Base-by-base conservation (phyloP, 1,284 basidiomycete genomes). In the Fomitiporia mediterranea region DNA sequence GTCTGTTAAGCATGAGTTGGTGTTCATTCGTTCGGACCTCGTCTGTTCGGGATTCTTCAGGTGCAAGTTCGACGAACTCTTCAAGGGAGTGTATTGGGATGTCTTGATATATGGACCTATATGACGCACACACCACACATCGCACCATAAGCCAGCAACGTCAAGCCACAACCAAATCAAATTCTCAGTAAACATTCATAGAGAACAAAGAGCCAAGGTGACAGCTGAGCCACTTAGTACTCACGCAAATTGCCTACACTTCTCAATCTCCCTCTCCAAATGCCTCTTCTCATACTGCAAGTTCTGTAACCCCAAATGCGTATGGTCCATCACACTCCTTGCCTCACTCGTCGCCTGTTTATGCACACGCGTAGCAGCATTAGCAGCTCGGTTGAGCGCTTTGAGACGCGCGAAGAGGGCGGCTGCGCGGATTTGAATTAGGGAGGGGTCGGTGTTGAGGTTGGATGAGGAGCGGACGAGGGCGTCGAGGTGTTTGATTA, bases 161-260 rank as follows among this genome's bases (percentile, higher is more conserved):
- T 43, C 19, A 43, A 25, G 9, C 42, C n/a, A 42, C 39, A 39
- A 13, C 15, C 37, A 13, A 39, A 39, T 3, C 15, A 39, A 39
- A 39, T n/a, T 8, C 8, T 23, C n/a, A 43, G 8, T 23, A 43
- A 43, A 43, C 42, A 43, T 8, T 13, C 8, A 23, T 13, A n/a
- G 50, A 30, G 43, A 8, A 11, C 43, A 13, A 53, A 43, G n/a
- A 30, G 28, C 48, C 2, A 3, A 74, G n/a, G n/a, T n/a, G n/a
- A n/a, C n/a, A n/a, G n/a, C n/a, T n/a, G n/a, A n/a, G n/a, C n/a
- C n/a, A n/a, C n/a, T n/a, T n/a, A n/a, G n/a, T n/a, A n/a, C 86
- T 66, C 67, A 91, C 89, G 86, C 88, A 67, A 91, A 91, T 65
- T 91, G 88, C 53, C 86, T 80, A 69, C 89, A 91, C 68, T 91